These are phyloP conservation scores for Microsporum audouinii DNA, from an alignment of 2,329 filamentous ascomycete genomes.

Conservation along the genomic window DNA sequence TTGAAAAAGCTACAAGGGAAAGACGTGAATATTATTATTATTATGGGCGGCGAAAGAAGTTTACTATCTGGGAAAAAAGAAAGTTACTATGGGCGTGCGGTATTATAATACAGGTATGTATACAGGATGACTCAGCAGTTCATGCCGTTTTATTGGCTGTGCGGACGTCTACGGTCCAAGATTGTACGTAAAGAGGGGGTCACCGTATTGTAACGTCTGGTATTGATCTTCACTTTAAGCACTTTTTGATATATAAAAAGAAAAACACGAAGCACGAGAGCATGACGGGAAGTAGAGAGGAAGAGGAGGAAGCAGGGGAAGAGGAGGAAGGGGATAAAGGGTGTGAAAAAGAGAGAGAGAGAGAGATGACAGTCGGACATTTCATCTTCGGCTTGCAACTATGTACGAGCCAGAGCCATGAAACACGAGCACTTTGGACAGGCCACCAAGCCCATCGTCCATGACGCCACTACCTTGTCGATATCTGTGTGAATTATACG, in stretches of 20 bases:
- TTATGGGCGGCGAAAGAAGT: neutral
- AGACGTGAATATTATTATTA: neutral
- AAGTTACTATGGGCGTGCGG: neutral
- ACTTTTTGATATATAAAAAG: neutral
- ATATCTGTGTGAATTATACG: neutral
- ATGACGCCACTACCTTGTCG: neutral
- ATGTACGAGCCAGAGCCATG: neutral
- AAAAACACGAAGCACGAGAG: neutral
- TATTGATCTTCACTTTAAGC: neutral
- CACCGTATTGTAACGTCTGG: neutral
- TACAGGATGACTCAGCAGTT: neutral
- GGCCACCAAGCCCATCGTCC: neutral
- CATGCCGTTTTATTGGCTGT: neutral
- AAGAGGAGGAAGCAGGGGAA: neutral
- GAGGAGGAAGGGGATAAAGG: neutral
- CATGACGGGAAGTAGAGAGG: neutral
- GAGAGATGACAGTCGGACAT: neutral
- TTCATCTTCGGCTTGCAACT: neutral
- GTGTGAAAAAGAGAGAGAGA: neutral
- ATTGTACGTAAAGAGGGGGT: neutral
- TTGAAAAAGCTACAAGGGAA: neutral
- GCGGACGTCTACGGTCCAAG: neutral
- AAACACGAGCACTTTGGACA: neutral
- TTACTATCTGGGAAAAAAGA: neutral
- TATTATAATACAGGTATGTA: neutral